phyloP scores from a whole-genome alignment of 208 protist genomes.

The Acanthamoeba triangularis region DNA sequence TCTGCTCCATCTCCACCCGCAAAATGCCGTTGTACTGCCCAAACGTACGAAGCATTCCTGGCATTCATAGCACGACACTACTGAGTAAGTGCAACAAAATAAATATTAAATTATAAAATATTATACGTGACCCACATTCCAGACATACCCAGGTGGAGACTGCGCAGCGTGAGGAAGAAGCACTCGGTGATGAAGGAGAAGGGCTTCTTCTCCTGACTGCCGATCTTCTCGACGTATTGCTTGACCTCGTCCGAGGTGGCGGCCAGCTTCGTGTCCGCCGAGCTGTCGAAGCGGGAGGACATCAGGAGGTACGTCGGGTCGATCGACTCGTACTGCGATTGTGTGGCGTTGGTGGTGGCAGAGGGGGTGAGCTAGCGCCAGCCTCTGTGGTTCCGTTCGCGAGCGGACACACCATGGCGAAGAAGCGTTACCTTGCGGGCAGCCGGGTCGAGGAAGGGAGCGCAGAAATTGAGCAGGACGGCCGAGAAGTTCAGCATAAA shows the following conservation, averaged over 20 bases:
- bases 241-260: slow-evolving; percentile 78
- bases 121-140: background rate
- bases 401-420: background rate
- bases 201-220: background rate
- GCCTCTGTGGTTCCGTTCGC: background rate
- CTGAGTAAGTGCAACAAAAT: background rate
- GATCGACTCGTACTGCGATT: slow-evolving; percentile 64
- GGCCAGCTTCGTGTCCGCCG: slow-evolving; percentile 75
- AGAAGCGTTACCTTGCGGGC: slow-evolving; percentile 37
- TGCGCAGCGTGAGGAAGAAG: slow-evolving; percentile 83
- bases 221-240: slow-evolving; percentile 57
- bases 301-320: slow-evolving; percentile 59
- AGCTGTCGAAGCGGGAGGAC: slow-evolving; percentile 55
- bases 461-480: slow-evolving; percentile 71
- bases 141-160: slow-evolving; percentile 78
- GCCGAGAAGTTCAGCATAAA: slow-evolving; percentile 67
- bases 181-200: slow-evolving; percentile 82
- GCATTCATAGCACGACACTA: background rate
- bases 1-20: slow-evolving; percentile 42
- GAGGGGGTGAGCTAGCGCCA: background rate
- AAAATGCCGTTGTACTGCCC: slow-evolving; percentile 25
- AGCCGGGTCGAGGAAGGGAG: slow-evolving; percentile 63
- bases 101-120: background rate
- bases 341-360: too few species aligned
- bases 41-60: slow-evolving; percentile 54